Evolutionary conservation across 164 flowering plant genomes (phyloP).

Genomic region (Buxus sempervirens): DNA sequence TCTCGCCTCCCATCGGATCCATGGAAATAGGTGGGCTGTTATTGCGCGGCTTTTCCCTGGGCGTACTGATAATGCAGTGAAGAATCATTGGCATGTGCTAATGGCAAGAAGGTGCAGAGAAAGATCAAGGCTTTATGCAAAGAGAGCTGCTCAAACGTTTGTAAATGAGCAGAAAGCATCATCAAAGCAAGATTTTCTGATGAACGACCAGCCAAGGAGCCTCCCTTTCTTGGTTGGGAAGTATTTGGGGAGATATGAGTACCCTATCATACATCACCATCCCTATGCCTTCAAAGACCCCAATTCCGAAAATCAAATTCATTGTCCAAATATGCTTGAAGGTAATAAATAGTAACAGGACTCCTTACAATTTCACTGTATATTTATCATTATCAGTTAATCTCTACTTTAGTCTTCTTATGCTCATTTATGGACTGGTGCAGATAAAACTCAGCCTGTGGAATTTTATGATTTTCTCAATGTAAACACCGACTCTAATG

Average conservation of each 20-base stretch:
- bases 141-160: constrained; percentile 26
- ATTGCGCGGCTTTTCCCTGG: constrained; percentile 67
- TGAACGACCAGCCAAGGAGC: constrained; percentile 10
- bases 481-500: constrained; percentile 50
- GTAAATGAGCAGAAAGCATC: constrained; percentile 10
- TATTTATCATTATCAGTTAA: neutral
- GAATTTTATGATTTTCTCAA: constrained; percentile 73
- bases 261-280: constrained; percentile 11
- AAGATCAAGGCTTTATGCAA: constrained; percentile 37
- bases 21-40: constrained; percentile 64
- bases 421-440: constrained; percentile 4
- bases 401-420: neutral
- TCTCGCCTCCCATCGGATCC: constrained; percentile 52
- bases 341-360: constrained; percentile 9
- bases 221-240: constrained; percentile 20
- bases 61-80: constrained; percentile 71
- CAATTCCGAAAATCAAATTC: constrained; percentile 4
- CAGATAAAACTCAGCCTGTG: constrained; percentile 34
- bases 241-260: constrained; percentile 10
- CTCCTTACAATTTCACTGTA: neutral
- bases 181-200: constrained; percentile 2
- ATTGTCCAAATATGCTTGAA: constrained; percentile 1
- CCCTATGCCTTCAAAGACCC: constrained; percentile 7
- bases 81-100: constrained; percentile 77
- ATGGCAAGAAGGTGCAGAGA: constrained; percentile 55